phyloP scores from a whole-genome alignment of 2,329 filamentous ascomycete species.

The Neocucurbitaria cava region DNA sequence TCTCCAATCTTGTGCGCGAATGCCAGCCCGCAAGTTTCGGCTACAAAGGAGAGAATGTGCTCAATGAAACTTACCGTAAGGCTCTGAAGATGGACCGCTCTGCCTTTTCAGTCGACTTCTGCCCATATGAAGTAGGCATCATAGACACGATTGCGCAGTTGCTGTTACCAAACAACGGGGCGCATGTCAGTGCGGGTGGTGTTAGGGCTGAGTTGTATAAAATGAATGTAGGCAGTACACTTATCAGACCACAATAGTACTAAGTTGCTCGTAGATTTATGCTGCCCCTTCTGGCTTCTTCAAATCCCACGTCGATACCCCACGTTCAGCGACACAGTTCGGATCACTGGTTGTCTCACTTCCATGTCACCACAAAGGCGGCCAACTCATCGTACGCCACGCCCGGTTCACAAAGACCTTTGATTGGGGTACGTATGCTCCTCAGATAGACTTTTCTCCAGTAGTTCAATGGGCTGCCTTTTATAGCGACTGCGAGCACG shows the following conservation, averaged over 20 bases:
- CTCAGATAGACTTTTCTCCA: neutral
- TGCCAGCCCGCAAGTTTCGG: slow-evolving; percentile 59
- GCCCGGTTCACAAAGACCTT: slow-evolving; percentile 44
- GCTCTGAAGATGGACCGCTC: slow-evolving; percentile 59
- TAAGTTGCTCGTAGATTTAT: slow-evolving; percentile 51
- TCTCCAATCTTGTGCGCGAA: neutral
- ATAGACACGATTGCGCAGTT: slow-evolving; percentile 58
- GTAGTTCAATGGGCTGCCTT: slow-evolving; percentile 59
- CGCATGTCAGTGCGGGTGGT: slow-evolving; percentile 21
- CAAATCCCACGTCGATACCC: slow-evolving; percentile 62
- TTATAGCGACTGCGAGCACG: slow-evolving; percentile 61
- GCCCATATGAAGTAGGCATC: slow-evolving; percentile 61
- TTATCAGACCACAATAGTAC: neutral
- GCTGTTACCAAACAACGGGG: slow-evolving; percentile 47
- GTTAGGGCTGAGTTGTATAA: slow-evolving; percentile 64
- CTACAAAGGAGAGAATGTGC: slow-evolving; percentile 52
- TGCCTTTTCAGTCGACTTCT: slow-evolving; percentile 59
- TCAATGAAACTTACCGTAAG: slow-evolving; percentile 62
- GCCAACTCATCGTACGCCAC: slow-evolving; percentile 55
- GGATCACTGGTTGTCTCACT: slow-evolving; percentile 64
- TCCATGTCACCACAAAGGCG: slow-evolving; percentile 50
- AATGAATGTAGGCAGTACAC: slow-evolving; percentile 54
- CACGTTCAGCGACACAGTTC: slow-evolving; percentile 57
- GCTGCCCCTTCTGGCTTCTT: slow-evolving; percentile 60
- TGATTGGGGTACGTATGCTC: slow-evolving; percentile 48